Percentiles rank a stretch among this genome's conserved stretches.
Evolutionary conservation across 1,284 basidiomycete species (phyloP).

Genomic region (Heterobasidion occidentale): DNA sequence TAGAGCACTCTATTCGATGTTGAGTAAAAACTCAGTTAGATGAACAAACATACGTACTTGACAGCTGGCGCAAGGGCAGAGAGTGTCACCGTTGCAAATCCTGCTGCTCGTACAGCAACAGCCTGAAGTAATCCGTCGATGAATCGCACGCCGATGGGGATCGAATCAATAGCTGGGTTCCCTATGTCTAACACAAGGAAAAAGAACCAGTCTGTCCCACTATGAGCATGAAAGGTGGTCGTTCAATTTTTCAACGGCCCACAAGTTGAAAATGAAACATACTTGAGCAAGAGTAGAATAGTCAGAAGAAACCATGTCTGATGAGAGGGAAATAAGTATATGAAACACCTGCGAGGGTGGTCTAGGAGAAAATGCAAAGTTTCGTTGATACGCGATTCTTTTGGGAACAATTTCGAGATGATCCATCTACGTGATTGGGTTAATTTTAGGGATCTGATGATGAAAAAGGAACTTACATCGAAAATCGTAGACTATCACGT

Average conservation of each 20-base stretch:
- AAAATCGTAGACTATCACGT: slow-evolving; percentile 46
- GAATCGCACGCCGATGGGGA: slow-evolving; percentile 66
- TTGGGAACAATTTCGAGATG: slow-evolving; percentile 56
- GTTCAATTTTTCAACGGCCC: not conserved
- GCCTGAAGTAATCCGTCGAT: slow-evolving; percentile 67
- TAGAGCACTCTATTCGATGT: slow-evolving; percentile 60
- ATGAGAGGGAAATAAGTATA: slow-evolving; percentile 92
- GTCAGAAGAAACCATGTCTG: slow-evolving; percentile 91
- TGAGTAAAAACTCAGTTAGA: slow-evolving; percentile 14
- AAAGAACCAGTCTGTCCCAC: slow-evolving; percentile 79
- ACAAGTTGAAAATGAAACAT: slow-evolving; percentile 14
- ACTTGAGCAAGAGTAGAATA: slow-evolving; percentile 66
- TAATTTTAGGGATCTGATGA: not conserved
- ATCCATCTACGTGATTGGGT: slow-evolving; percentile 52
- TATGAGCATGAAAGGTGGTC: slow-evolving; percentile 19
- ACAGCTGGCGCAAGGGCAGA: slow-evolving; percentile 61
- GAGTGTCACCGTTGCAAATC: slow-evolving; percentile 74
- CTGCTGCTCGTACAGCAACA: slow-evolving; percentile 79
- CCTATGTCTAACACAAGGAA: slow-evolving; percentile 89
- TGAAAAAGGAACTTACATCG: slow-evolving; percentile 39
- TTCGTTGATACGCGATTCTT: slow-evolving; percentile 59
- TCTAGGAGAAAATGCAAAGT: slow-evolving; percentile 90
- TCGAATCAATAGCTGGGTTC: slow-evolving; percentile 59
- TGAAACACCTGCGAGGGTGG: slow-evolving; percentile 93
- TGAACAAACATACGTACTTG: slow-evolving; percentile 47